Evolutionary conservation across 306 rosid genomes (phyloP).

Genomic region (Dryas octopetala): DNA sequence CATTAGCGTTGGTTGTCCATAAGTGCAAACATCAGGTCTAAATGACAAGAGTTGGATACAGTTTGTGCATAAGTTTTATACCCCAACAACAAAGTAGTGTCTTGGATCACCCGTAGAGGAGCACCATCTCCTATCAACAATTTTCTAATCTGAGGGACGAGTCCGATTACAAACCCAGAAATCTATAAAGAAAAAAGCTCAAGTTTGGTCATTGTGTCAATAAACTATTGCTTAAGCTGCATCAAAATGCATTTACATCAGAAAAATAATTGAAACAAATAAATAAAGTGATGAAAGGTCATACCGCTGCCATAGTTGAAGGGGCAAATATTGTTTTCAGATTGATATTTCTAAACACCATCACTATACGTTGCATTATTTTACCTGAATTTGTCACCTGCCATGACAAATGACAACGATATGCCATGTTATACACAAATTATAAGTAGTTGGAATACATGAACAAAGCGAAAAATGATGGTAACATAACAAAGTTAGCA

Average conservation of each 20-base stretch:
- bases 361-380: conserved; percentile 28
- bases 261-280: background rate
- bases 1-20: no score
- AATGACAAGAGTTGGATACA: background rate
- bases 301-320: conserved; percentile 78
- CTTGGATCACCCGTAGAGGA: conserved; percentile 70
- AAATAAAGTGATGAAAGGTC: background rate
- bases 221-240: background rate
- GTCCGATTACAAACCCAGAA: conserved; percentile 60
- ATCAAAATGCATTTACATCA: background rate
- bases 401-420: conserved; percentile 1
- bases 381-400: conserved; percentile 39
- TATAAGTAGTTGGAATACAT: background rate
- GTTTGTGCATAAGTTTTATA: conserved; percentile 20
- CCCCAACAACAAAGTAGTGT: conserved; percentile 69
- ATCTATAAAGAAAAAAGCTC: conserved; percentile 36
- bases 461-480: background rate
- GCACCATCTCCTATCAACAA: conserved; percentile 58
- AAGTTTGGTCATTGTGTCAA: background rate
- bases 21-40: background rate
- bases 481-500: background rate
- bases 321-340: conserved; percentile 70
- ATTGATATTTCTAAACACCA: conserved; percentile 39
- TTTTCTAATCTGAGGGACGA: conserved; percentile 47
- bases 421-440: background rate